Conservation (phyloP, 2,329 filamentous ascomycete species). For the Orbilia brochopaga region DNA sequence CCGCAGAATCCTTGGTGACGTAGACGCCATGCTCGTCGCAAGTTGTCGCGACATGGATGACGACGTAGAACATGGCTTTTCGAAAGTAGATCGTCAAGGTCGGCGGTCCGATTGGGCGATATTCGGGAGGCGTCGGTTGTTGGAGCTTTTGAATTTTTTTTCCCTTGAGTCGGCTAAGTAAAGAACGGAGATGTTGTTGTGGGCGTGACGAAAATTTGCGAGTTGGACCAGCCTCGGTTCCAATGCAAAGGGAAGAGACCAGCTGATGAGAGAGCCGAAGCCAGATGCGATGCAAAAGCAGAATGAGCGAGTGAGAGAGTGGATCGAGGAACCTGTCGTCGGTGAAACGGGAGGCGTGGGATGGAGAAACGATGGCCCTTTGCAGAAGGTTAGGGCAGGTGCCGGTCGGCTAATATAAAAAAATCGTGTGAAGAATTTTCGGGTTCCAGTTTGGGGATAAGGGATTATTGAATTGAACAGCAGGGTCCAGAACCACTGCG, state of each 20-base stretch:
- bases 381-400: slow-evolving; percentile 30
- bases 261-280: not conserved
- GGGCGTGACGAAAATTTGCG: slow-evolving; percentile 40
- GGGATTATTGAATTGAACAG: slow-evolving; percentile 20
- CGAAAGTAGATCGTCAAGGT: slow-evolving; percentile 60
- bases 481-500: not conserved
- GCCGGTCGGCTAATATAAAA: slow-evolving; percentile 47
- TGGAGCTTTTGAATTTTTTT: slow-evolving; percentile 21
- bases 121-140: slow-evolving; percentile 17
- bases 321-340: slow-evolving; percentile 41
- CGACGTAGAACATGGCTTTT: slow-evolving; percentile 85
- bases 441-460: slow-evolving; percentile 51
- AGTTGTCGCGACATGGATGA: slow-evolving; percentile 97
- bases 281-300: not conserved
- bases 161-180: slow-evolving; percentile 57
- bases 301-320: slow-evolving; percentile 39
- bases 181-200: slow-evolving; percentile 50
- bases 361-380: slow-evolving; percentile 16
- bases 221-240: slow-evolving; percentile 15
- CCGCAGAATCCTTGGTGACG: slow-evolving; percentile 97
- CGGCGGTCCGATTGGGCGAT: slow-evolving; percentile 57
- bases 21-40: slow-evolving; percentile 99
- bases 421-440: slow-evolving; percentile 48
- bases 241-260: slow-evolving; percentile 9
- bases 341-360: slow-evolving; percentile 17